A percentile compares a stretch with the other conserved stretches of the same genome.
Evolutionary conservation across 768 basidiomycete genomes (phyloP).

Genomic region (Lactarius vividus): DNA sequence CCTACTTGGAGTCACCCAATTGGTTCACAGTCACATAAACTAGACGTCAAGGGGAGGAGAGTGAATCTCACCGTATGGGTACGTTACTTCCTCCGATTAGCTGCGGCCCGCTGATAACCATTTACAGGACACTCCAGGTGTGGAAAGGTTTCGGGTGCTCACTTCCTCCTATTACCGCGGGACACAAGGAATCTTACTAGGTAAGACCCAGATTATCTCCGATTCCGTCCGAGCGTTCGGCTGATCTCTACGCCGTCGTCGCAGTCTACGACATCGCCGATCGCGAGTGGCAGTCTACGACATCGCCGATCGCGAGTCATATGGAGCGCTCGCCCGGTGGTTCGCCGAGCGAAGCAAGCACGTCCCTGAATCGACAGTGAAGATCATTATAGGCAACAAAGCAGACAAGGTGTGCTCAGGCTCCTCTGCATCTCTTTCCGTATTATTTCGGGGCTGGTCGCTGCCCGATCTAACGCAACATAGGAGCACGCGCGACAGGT

Average conservation of each 20-base stretch:
- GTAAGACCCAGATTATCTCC: conserved; percentile 35
- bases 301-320: conserved; percentile 86
- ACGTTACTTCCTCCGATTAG: conserved; percentile 29
- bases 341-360: conserved; percentile 90
- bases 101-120: neutral
- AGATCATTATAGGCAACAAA: conserved; percentile 93
- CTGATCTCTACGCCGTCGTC: neutral
- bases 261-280: conserved; percentile 93
- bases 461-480: neutral
- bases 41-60: conserved; percentile 75
- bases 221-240: neutral
- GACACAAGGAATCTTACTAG: conserved; percentile 75
- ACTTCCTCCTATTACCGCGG: conserved; percentile 93
- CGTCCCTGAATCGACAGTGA: conserved; percentile 76
- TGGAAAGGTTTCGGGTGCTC: conserved; percentile 92
- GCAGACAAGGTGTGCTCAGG: conserved; percentile 67
- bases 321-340: conserved; percentile 92
- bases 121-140: conserved; percentile 84
- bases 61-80: conserved; percentile 97
- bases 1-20: neutral
- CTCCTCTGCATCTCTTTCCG: neutral
- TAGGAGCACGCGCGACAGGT: conserved; percentile 91
- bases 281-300: conserved; percentile 91
- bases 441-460: neutral
- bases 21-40: conserved; percentile 71